Base-by-base conservation (phyloP, 176 grass and related monocot genomes). In the Bothriochloa decipiens region DNA sequence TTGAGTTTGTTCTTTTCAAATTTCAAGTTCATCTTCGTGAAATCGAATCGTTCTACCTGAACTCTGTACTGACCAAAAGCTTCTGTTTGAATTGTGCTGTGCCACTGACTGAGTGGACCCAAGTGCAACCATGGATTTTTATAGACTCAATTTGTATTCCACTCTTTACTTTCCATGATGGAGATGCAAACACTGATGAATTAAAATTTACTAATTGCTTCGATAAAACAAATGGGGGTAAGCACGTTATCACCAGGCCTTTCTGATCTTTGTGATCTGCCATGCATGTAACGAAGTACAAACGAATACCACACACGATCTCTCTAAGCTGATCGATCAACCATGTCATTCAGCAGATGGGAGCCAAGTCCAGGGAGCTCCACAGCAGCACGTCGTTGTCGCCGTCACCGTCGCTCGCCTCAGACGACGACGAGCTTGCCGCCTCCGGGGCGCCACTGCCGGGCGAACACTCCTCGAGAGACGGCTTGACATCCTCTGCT, bases 291-390 rank as follows among this genome's bases (percentile, higher is more conserved):
- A 61, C 57, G 0, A 61, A 58, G 20, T n/a, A 77, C 42, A 50
- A 69, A 81, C 15, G 45, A 90, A 86, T 78, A 11, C 9, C 57
- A 78, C 43, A 76, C 28, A 4, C 61, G 73, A 72, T 22, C 50
- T 22, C 50, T 49, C 58, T 77, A 86, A 53, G 73, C 33, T 35
- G 50, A 75, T 83, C 29, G 41, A 80, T 80, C 29, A 78, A 80
- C 45, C 80, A 43, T 12, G 81, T 15, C 70, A 77, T 65, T 77
- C 36, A 91, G 35, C 92, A 94, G 62, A 92, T 83, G 11, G 89
- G 87, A 68, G 87, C 82, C 33, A 94, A 65, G 67, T 94, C 87
- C 71, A 94, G 84, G 23, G 90, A 88, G 70, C 87, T 90, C 92
- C 90, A 94, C 29, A 91, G 36, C n/a, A 85, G 46, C 77, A 83